Evolutionary conservation across 768 basidiomycete species (phyloP).

Genomic region (Flagelloscypha sp.): DNA sequence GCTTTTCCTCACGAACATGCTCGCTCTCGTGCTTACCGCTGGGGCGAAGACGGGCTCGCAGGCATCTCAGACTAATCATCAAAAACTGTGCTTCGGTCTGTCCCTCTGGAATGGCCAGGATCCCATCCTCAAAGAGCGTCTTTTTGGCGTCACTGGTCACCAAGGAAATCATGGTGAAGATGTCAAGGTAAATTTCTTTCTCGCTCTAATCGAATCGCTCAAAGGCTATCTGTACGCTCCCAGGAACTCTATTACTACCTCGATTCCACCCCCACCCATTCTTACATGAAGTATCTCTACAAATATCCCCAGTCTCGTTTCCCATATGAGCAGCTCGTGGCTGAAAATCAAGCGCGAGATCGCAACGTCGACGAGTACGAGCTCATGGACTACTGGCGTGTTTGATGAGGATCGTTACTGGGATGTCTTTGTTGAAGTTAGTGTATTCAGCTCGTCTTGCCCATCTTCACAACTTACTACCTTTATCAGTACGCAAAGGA

Average conservation of each 20-base stretch:
- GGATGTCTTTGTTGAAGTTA: slow-evolving; percentile 96
- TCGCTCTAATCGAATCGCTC: too few relatives aligned
- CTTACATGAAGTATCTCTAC: slow-evolving; percentile 99
- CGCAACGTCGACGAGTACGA: slow-evolving; percentile 90
- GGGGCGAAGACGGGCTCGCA: slow-evolving; percentile 98
- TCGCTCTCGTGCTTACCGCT: slow-evolving; percentile 89
- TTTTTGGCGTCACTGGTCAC: slow-evolving; percentile 94
- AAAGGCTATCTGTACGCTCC: too few relatives aligned
- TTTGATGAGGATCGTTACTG: slow-evolving; percentile 95
- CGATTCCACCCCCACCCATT: slow-evolving; percentile 97
- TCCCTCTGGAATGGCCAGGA: slow-evolving; percentile 95
- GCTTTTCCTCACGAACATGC: slow-evolving; percentile 94
- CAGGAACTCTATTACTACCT: slow-evolving; percentile 98
- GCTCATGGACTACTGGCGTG: slow-evolving; percentile 81
- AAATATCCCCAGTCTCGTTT: slow-evolving; percentile 92
- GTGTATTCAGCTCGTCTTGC: slow-evolving; percentile 22
- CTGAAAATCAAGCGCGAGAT: slow-evolving; percentile 73
- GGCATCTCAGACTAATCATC: slow-evolving; percentile 97
- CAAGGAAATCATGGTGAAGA: slow-evolving; percentile 99
- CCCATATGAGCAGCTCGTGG: slow-evolving; percentile 90
- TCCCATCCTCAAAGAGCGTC: slow-evolving; percentile 90
- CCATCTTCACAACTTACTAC: too few relatives aligned
- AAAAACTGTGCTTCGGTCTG: slow-evolving; percentile 82
- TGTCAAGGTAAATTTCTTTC: too few relatives aligned
- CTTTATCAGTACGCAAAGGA: slow-evolving; percentile 86